Base-by-base conservation (phyloP, 306 rosid genomes). In the Trifolium subterraneum region DNA sequence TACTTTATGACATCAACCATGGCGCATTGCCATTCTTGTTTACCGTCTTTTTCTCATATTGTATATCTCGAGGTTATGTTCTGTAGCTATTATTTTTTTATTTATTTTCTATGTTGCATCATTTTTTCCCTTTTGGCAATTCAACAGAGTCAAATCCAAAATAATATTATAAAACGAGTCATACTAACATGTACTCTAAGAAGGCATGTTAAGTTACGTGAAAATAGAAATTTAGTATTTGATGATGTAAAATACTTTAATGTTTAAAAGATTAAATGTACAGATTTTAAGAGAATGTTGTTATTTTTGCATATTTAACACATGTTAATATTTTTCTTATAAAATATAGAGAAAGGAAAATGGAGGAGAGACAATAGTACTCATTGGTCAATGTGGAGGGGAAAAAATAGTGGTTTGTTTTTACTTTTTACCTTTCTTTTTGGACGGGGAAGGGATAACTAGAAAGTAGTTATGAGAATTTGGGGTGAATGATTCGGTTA, bases 21-120 rank as follows among this genome's bases (percentile, higher is more conserved):
- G 74, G 78, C 64, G 82, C 41, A 78, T 81, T 78, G 68, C 83
- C 79, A 58, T 81, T 78, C 76, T 81, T 74, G 80, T 84, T 45
- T 80, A 39, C 8, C 27, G 83, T 81, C 88, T 5, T 73, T 81
- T 81, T 80, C 83, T 65, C 23, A 10, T 38, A 16, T 62, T 56
- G 84, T 56, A 68, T 58, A 45, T 80, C 77, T 84, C 80, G 88
- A 84, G 88, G 83, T 42, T 50, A 45, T 38, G 39, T 44, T 44
- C 20, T 44, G 71, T 45, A 44, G 25, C n/a, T n/a, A n/a, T n/a
- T n/a, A n/a, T n/a, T n/a, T n/a, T n/a, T n/a, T n/a, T n/a, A n/a
- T n/a, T n/a, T 36, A 63, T 64, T 19, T 63, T 14, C 8, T 16
- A 61, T 36, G 65, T 9, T 14, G 51, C 51, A 67, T 64, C 8